Evolutionary conservation across 2,329 filamentous ascomycete species (phyloP).

Genomic region (Colletotrichum tanaceti): DNA sequence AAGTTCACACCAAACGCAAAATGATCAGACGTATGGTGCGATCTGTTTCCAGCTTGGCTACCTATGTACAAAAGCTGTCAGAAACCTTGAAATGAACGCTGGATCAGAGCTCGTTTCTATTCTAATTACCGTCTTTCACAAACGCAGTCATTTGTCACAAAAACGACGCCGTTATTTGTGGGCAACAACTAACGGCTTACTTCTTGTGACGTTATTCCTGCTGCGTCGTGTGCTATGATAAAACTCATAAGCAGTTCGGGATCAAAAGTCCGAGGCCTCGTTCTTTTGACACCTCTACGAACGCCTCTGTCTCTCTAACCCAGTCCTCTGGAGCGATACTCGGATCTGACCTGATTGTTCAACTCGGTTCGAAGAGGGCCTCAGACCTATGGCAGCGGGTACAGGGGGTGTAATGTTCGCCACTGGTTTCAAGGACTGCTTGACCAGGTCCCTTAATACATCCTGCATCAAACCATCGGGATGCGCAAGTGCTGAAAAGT

Average conservation of each 20-base stretch:
- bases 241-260: too few relatives aligned
- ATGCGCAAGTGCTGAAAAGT: constrained; percentile 42
- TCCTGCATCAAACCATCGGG: constrained; percentile 27
- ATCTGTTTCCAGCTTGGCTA: constrained; percentile 12
- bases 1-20: not conserved
- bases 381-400: not conserved
- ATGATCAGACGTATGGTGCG: not conserved
- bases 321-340: constrained; percentile 10
- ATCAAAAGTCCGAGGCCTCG: too few relatives aligned
- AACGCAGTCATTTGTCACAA: too few relatives aligned
- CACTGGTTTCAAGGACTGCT: not conserved
- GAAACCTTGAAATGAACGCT: constrained; percentile 20
- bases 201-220: too few relatives aligned
- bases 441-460: constrained; percentile 25
- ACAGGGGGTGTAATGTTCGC: too few relatives aligned
- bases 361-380: constrained; percentile 4
- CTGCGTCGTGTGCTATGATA: too few relatives aligned
- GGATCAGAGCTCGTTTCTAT: constrained; percentile 2
- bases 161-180: too few relatives aligned
- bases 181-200: too few relatives aligned
- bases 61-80: constrained; percentile 8
- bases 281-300: too few relatives aligned
- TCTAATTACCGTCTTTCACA: not conserved
- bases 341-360: not conserved
- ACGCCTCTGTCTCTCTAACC: too few relatives aligned